Percentiles rank a stretch among this genome's conserved stretches.
Conservation (phyloP, 352 stramenopile genomes). For the Discostella stelligera region DNA sequence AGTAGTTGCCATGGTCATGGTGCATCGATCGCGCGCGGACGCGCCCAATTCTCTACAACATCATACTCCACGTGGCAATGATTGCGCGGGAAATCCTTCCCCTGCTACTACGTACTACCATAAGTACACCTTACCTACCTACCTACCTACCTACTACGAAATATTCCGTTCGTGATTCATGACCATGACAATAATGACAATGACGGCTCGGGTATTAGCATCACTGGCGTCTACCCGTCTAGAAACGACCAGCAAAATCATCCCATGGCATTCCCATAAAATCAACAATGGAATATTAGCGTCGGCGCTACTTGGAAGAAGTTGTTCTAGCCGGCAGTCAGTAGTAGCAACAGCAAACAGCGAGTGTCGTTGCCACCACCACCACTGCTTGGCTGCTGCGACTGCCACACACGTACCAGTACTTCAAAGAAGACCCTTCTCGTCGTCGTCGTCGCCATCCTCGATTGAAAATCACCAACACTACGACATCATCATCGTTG, state of each 20-base stretch:
- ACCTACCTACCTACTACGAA: too few relatives aligned
- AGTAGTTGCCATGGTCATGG: too few relatives aligned
- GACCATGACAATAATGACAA: too few relatives aligned
- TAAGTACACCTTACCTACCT: too few relatives aligned
- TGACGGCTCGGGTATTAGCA: neutral
- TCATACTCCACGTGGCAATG: too few relatives aligned
- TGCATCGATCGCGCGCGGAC: too few relatives aligned
- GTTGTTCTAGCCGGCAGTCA: neutral
- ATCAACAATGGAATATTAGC: neutral
- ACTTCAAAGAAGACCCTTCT: neutral
- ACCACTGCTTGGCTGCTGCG: neutral
- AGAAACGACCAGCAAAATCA: neutral
- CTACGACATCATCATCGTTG: constrained; percentile 72
- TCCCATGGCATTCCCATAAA: neutral
- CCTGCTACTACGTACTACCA: too few relatives aligned
- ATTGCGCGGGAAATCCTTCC: too few relatives aligned
- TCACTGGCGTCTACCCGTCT: neutral
- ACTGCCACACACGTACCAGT: neutral
- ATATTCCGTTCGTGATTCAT: too few relatives aligned
- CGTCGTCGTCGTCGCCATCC: neutral
- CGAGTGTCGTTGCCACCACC: neutral
- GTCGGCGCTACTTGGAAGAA: neutral
- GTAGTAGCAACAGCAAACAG: neutral
- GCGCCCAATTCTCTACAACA: too few relatives aligned
- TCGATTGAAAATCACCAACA: constrained; percentile 21